These are phyloP conservation scores for Mesotaenium endlicherianum DNA, from an alignment of 139 green algal genomes.

Conservation along the genomic window DNA sequence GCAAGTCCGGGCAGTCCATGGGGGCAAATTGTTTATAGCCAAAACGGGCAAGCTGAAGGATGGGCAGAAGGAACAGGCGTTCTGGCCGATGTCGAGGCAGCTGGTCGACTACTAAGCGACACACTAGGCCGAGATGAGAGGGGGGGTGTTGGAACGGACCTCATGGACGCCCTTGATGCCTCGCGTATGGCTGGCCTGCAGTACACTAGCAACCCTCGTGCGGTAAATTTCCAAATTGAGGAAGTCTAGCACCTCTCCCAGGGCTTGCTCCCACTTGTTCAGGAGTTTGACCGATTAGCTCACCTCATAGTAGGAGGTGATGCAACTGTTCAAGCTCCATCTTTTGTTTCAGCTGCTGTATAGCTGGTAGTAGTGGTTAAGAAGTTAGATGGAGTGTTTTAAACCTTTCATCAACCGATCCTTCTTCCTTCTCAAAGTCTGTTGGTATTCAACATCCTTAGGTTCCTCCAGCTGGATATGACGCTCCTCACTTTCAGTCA, in stretches of 20 bases:
- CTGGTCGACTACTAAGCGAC: conserved; percentile 4
- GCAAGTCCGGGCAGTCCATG: not conserved
- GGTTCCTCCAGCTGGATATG: too few relatives aligned
- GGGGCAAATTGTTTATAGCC: not conserved
- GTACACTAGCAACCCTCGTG: not conserved
- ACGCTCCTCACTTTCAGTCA: too few relatives aligned
- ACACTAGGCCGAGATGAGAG: not conserved
- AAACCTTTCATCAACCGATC: too few relatives aligned
- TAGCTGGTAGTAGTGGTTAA: too few relatives aligned
- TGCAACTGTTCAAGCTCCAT: too few relatives aligned
- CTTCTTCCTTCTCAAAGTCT: too few relatives aligned
- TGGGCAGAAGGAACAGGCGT: conserved; percentile 4
- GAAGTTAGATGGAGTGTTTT: too few relatives aligned
- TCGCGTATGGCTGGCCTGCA: not conserved
- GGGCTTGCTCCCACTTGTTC: not conserved
- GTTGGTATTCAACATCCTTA: too few relatives aligned
- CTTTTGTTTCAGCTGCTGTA: too few relatives aligned
- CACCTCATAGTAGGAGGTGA: not conserved
- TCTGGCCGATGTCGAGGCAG: conserved; percentile 18
- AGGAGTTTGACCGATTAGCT: not conserved
- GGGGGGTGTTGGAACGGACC: not conserved
- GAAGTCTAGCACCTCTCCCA: not conserved
- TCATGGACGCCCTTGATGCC: not conserved
- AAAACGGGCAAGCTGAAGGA: not conserved
- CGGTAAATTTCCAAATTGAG: not conserved